A percentile compares a stretch with the other conserved stretches of the same genome.
Conservation (phyloP, 441 rosid genomes). For the Theobroma grandiflorum region DNA sequence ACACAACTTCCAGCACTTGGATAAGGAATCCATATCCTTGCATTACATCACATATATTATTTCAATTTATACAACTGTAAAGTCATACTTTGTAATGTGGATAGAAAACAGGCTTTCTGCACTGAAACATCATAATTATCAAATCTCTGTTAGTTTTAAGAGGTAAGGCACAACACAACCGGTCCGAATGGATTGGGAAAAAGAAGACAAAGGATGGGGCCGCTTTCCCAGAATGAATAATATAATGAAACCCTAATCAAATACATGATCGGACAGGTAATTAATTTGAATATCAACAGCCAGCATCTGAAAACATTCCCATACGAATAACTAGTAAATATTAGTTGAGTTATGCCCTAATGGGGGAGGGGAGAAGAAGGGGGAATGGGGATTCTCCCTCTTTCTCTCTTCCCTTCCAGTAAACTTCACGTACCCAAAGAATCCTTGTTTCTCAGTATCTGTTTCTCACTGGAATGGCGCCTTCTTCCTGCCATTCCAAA, state of each 20-base stretch:
- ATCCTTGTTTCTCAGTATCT: slow-evolving; percentile 1
- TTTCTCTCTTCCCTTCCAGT: neutral
- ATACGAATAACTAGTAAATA: neutral
- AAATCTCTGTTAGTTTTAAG: no score
- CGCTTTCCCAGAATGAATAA: neutral
- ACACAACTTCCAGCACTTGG: no score
- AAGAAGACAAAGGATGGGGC: neutral
- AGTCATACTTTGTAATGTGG: no score
- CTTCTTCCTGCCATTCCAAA: neutral
- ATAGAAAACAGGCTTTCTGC: no score
- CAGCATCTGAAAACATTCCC: slow-evolving; percentile 12
- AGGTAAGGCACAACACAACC: neutral
- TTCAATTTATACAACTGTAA: no score
- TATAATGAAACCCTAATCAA: neutral
- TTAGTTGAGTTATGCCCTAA: neutral
- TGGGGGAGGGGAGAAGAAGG: neutral
- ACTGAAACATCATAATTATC: no score
- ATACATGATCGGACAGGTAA: neutral
- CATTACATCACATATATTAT: no score
- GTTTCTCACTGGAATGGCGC: neutral
- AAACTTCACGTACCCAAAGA: neutral
- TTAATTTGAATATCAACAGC: neutral
- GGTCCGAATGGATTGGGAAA: neutral
- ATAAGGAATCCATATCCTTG: no score
- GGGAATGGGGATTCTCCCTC: neutral